Evolutionary conservation across 805 yeast genomes (phyloP).

Genomic region (Starmerella etchellsii): DNA sequence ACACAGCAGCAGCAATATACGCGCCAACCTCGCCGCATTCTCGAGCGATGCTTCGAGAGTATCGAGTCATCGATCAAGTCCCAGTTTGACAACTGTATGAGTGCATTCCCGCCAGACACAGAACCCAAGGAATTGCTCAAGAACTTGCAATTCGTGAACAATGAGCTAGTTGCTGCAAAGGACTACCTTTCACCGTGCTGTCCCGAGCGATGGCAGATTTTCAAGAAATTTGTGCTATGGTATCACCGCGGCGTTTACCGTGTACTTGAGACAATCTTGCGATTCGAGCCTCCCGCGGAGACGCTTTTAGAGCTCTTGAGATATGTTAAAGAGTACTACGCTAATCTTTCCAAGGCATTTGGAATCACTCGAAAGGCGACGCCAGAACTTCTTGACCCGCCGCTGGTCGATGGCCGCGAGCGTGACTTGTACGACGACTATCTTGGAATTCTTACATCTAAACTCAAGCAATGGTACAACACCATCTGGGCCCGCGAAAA

Average conservation of each 20-base stretch:
- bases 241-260: conserved; percentile 57
- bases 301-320: conserved; percentile 60
- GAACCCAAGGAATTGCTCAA: conserved; percentile 47
- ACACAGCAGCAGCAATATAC: neutral
- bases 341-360: conserved; percentile 39
- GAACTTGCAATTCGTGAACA: conserved; percentile 70
- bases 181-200: conserved; percentile 45
- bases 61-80: conserved; percentile 49
- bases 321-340: conserved; percentile 58
- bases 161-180: conserved; percentile 58
- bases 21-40: conserved; percentile 31
- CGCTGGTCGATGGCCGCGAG: conserved; percentile 58
- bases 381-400: conserved; percentile 34
- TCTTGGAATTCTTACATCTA: conserved; percentile 50
- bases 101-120: conserved; percentile 36
- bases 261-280: conserved; percentile 50
- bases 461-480: conserved; percentile 75
- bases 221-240: conserved; percentile 44
- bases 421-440: conserved; percentile 67
- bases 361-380: conserved; percentile 33
- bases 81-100: conserved; percentile 54
- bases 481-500: conserved; percentile 58
- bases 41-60: conserved; percentile 44
- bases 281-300: conserved; percentile 64
- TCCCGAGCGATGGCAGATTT: conserved; percentile 66